Evolutionary conservation across 2,329 filamentous ascomycete species (phyloP).

Genomic region (Hymenoscyphus occultus): DNA sequence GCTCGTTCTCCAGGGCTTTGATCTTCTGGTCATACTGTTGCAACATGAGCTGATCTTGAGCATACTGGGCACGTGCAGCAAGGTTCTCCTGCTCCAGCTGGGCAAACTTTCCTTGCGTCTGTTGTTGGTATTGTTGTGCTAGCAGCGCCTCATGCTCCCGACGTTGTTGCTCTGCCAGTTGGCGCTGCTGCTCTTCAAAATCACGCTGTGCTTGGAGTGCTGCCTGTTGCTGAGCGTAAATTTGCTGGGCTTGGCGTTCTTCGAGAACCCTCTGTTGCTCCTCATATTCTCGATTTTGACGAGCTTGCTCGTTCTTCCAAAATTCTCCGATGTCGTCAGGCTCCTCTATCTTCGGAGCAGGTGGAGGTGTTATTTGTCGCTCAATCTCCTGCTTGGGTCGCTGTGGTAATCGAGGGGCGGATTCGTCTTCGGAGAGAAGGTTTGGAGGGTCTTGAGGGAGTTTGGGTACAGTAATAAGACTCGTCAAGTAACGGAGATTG

Average conservation of each 20-base stretch:
- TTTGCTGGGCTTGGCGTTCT: conserved; percentile 78
- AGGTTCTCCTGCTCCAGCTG: conserved; percentile 95
- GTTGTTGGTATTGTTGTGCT: conserved; percentile 84
- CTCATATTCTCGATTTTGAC: conserved; percentile 92
- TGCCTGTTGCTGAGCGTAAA: conserved; percentile 77
- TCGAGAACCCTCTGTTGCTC: conserved; percentile 88
- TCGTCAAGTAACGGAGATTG: conserved; percentile 93
- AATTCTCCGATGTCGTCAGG: conserved; percentile 96
- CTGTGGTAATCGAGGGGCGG: conserved; percentile 76
- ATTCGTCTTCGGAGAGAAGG: conserved; percentile 79
- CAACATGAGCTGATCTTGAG: conserved; percentile 94
- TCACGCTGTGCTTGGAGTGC: conserved; percentile 84
- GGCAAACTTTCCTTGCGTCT: conserved; percentile 92
- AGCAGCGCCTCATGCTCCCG: conserved; percentile 87
- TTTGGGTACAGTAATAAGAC: conserved; percentile 93
- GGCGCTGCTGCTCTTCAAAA: conserved; percentile 94
- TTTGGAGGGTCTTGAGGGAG: conserved; percentile 92
- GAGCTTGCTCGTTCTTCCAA: conserved; percentile 89
- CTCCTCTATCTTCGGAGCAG: conserved; percentile 67
- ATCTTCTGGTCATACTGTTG: conserved; percentile 95
- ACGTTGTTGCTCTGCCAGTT: conserved; percentile 83
- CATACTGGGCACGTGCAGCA: conserved; percentile 90
- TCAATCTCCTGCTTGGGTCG: conserved; percentile 74
- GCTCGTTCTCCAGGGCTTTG: conserved; percentile 86
- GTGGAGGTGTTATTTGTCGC: conserved; percentile 66